Percentiles rank a stretch among this genome's conserved stretches.
Evolutionary conservation across 2,329 filamentous ascomycete genomes (phyloP).

Genomic region (Furcasterigmium furcatum): DNA sequence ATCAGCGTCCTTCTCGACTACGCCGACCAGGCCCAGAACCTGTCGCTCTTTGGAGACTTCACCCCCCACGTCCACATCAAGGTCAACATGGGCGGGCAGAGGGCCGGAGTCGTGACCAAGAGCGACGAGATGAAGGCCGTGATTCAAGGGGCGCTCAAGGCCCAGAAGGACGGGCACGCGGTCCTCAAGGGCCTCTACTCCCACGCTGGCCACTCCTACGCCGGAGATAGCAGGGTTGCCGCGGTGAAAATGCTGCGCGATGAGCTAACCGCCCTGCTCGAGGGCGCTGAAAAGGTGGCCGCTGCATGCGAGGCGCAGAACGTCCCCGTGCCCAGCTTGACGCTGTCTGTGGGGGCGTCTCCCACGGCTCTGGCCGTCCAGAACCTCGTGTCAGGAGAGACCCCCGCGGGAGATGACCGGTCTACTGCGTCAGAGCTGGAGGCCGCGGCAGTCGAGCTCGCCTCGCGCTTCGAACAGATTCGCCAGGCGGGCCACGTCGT

Average conservation of each 20-base stretch:
- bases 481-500: not conserved
- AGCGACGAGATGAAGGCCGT: constrained; percentile 33
- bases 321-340: constrained; percentile 6
- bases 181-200: constrained; percentile 23
- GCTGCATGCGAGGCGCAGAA: constrained; percentile 5
- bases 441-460: not conserved
- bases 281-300: constrained; percentile 10
- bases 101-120: constrained; percentile 51
- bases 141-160: constrained; percentile 28
- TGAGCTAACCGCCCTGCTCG: constrained; percentile 19
- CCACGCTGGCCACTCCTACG: constrained; percentile 28
- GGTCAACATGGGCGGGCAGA: constrained; percentile 61
- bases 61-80: constrained; percentile 50
- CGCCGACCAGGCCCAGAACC: constrained; percentile 35
- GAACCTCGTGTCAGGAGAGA: constrained; percentile 14
- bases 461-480: not conserved
- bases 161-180: not conserved
- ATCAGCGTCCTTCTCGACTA: constrained; percentile 58
- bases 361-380: constrained; percentile 24
- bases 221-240: constrained; percentile 16
- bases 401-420: not conserved
- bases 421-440: not conserved
- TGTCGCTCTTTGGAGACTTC: constrained; percentile 22
- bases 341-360: constrained; percentile 26
- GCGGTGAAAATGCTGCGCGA: constrained; percentile 23